Evolutionary conservation across 257 asterid species (phyloP).

Genomic region (Coffea eugenioides): DNA sequence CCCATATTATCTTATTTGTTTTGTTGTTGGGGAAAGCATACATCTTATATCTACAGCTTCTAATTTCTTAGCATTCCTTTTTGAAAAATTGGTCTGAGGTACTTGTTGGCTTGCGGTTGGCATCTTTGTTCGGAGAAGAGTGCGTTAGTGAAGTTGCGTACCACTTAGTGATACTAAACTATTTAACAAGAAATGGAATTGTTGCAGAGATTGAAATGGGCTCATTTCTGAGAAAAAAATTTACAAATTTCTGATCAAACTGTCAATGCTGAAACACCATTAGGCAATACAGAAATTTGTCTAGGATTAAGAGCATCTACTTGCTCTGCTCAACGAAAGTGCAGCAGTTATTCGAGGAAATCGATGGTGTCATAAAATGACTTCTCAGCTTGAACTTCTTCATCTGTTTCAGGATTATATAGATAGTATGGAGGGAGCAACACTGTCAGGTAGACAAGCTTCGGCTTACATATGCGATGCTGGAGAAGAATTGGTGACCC

Average conservation of each 20-base stretch:
- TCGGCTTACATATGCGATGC: constrained; percentile 76
- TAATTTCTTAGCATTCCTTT: neutral
- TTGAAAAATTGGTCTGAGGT: neutral
- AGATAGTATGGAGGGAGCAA: constrained; percentile 99
- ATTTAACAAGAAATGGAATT: neutral
- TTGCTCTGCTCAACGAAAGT: neutral
- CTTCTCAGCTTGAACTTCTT: neutral
- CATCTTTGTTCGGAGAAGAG: neutral
- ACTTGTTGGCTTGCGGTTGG: neutral
- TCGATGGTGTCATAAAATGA: neutral
- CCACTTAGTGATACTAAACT: neutral
- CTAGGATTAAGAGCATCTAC: neutral
- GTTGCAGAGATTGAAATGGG: neutral
- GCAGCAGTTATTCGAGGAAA: neutral
- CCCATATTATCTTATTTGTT: neutral
- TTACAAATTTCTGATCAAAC: neutral
- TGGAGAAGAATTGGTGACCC: constrained; percentile 70
- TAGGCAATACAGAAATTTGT: neutral
- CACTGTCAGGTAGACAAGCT: constrained; percentile 94
- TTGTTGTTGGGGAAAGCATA: neutral
- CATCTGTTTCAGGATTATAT: constrained; percentile 71
- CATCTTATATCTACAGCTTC: neutral
- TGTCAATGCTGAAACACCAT: neutral
- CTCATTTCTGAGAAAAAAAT: neutral
- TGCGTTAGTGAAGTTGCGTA: neutral